Percentiles rank a stretch among this genome's conserved stretches.
phyloP scores from a whole-genome alignment of 345 rosid species.

The Rubroshorea leprosula region DNA sequence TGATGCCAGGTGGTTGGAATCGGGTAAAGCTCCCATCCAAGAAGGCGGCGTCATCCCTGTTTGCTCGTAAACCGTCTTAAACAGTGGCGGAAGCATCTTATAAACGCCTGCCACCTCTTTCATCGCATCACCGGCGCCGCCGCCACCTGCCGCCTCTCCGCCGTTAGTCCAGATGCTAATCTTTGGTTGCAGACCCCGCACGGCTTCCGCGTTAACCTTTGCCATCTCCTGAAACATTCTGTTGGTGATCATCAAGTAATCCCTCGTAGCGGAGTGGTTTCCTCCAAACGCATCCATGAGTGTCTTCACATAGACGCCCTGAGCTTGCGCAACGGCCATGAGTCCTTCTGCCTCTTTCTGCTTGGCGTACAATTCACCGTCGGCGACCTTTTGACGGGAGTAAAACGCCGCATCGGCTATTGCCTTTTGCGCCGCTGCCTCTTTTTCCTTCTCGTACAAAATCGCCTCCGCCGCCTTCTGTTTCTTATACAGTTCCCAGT shows the following conservation, averaged over 20 bases:
- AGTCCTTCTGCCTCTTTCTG: conserved; percentile 68
- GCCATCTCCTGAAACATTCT: conserved; percentile 56
- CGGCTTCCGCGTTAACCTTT: conserved; percentile 48
- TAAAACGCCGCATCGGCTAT: conserved; percentile 51
- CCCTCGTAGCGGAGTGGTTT: conserved; percentile 48
- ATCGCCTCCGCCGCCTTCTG: conserved; percentile 64
- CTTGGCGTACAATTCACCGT: conserved; percentile 39
- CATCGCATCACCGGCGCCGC: conserved; percentile 27
- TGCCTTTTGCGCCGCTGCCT: conserved; percentile 64
- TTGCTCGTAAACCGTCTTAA: conserved; percentile 72
- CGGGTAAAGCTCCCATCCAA: conserved; percentile 46
- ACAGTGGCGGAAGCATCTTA: conserved; percentile 61
- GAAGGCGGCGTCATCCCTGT: conserved; percentile 76
- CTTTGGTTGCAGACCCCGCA: conserved; percentile 55
- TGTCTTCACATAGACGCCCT: conserved; percentile 49
- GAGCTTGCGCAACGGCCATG: conserved; percentile 50
- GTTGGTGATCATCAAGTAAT: conserved; percentile 52
- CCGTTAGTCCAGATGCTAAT: conserved; percentile 69
- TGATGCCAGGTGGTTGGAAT: background rate
- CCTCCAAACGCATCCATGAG: conserved; percentile 49
- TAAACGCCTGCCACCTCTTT: conserved; percentile 69
- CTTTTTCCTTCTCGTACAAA: conserved; percentile 46
- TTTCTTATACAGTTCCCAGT: conserved; percentile 58
- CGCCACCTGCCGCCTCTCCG: conserved; percentile 20
- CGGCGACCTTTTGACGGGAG: conserved; percentile 33